Evolutionary conservation across 202 grass and related monocot genomes (phyloP), one percentile per base, ranked within the genome.

Genomic region (Alloteropsis angusta): DNA sequence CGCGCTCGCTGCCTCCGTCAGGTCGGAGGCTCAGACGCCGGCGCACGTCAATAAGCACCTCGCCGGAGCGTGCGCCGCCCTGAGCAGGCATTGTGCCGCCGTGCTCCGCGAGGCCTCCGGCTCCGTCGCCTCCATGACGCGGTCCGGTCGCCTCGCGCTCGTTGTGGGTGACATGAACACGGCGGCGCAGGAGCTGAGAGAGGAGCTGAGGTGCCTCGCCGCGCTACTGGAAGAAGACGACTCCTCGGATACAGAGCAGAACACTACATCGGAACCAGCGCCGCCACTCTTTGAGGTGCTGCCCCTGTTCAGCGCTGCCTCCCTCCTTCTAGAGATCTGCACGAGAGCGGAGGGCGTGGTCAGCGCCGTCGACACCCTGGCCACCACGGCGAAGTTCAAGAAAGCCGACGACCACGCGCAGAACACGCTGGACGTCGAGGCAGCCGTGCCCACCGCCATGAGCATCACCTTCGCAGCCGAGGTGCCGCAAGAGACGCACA

Each of bases 311-410:
- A 75, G 82, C 3, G 69, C 65, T 10, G 41, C 71, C 17, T 79
- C 76, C 8, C 76, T 93, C 30, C 72, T 93, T 18, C 71, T 88
- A 7, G 76, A 93, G 60, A 73, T 82, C 49, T 88, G 85, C 42
- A 21, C 25, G 32, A 82, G 91, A 39, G 49, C 85, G 6, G 49
- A 82, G 79, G 85, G 80, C 18, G 80, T 90, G 16, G 80, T 86
- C 0, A 64, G 86, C 71, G 82, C 80, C 12, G 88, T 87, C 3
- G 80, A 84, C 45, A 57, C 7, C 5, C 72, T 94, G 8, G 68
- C 77, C 19, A 80, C 48, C 4, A 60, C 44, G 12, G 87, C 87
- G 21, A 75, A 60, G 65, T 92, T 96, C 69, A 86, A 49, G 39
- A 73, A 39, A 65, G 68, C 68, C 11, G 26, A 47, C 47, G 6